Evolutionary conservation across 1,139 yeast species (phyloP).

Genomic region (Candida mesenterica): DNA sequence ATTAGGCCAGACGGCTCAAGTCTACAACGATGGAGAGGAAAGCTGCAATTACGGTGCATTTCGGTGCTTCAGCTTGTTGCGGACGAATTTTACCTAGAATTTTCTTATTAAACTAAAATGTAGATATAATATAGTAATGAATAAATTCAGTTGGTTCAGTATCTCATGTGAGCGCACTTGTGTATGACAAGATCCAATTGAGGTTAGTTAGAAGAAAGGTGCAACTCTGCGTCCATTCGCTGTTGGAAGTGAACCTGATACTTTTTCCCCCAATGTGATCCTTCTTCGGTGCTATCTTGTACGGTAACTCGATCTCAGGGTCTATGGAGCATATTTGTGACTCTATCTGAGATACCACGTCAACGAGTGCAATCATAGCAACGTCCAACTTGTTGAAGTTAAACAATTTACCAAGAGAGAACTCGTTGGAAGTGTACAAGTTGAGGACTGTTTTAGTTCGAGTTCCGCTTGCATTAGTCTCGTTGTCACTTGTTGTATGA

Average conservation of each 20-base stretch:
- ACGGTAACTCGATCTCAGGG: conserved; percentile 68
- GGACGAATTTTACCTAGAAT: too few species aligned
- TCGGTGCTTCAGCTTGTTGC: too few species aligned
- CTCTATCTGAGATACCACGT: conserved; percentile 59
- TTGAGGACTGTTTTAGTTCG: conserved; percentile 36
- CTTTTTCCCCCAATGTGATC: conserved; percentile 80
- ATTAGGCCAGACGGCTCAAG: too few species aligned
- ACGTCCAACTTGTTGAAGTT: conserved; percentile 70
- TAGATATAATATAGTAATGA: too few species aligned
- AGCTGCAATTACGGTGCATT: too few species aligned
- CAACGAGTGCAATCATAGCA: conserved; percentile 74
- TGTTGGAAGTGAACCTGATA: conserved; percentile 68
- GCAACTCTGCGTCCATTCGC: conserved; percentile 91
- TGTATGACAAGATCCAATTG: conserved; percentile 48
- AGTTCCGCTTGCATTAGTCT: background rate
- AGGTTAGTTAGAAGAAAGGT: conserved; percentile 72
- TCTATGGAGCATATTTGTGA: conserved; percentile 47
- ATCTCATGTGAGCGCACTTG: conserved; percentile 1
- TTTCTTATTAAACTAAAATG: too few species aligned
- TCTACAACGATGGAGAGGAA: too few species aligned
- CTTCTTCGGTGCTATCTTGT: conserved; percentile 41
- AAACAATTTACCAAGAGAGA: conserved; percentile 65
- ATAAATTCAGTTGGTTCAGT: background rate
- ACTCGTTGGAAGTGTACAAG: conserved; percentile 63
- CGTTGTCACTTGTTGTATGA: conserved; percentile 1